Base-by-base conservation (phyloP, 2,329 filamentous ascomycete genomes). In the Aspergillus sclerotialis region DNA sequence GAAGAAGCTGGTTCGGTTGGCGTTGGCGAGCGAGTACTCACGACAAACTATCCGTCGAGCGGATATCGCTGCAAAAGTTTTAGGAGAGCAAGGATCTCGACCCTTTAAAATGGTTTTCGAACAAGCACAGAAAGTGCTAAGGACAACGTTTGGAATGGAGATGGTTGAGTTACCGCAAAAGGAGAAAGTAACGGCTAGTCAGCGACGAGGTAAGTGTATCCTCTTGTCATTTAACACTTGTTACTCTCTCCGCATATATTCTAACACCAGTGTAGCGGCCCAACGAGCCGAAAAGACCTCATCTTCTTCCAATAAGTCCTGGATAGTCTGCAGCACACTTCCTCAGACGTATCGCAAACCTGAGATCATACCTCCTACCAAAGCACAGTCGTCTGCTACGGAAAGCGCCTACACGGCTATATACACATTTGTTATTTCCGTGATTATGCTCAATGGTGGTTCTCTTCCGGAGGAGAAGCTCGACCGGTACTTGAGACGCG, bases 101-200 rank as follows among this genome's bases (percentile, higher is more conserved):
- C 68, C 78, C 23, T 96, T 95, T 58, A 88, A 79, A 55, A 59
- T 65, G 9, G 78, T 95, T 3, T 95, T 94, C 52, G 75, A 76
- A 0, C 68, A 75, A 26, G 86, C 90, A 27, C 90, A 98, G 58
- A 62, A 68, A 21, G 75, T 84, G 45, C 67, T 98, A 24, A 69
- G 72, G 30, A 65, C 66, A 2, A 73, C 80, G 1, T 96, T 94
- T 62, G 92, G 92, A n/a, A 94, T 96, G 88, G 75, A 89, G 57
- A 75, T 98, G 71, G 72, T 78, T 4, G 89, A 95, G 62, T 69
- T 96, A 32, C 88, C 92, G 0, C 69, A 75, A 1, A 76, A 75
- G 51, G 90, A 95, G 52, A 93, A 88, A 60, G 73, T 84, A 31
- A 87, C 87, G 0, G 63, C 94, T 21, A 79, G 78, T 39, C 84